Conservation (phyloP, 2,329 filamentous ascomycete species). For the Colletotrichum paranaense region DNA sequence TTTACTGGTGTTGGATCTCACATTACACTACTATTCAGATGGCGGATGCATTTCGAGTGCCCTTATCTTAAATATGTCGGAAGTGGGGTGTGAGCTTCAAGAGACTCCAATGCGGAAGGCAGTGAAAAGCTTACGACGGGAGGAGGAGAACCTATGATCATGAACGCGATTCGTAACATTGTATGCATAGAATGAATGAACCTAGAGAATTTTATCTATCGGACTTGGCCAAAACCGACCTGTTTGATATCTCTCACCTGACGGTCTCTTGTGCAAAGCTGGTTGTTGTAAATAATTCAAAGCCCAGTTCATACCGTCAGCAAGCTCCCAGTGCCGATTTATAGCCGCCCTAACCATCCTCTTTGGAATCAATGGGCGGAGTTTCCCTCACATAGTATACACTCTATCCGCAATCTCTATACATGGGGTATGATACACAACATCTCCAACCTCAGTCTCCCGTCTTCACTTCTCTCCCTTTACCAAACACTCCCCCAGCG, state of each 20-base stretch:
- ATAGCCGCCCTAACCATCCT: not conserved
- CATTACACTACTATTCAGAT: too few relatives aligned
- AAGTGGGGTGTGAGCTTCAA: not conserved
- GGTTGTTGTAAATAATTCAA: not conserved
- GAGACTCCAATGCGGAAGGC: not conserved
- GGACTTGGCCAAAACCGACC: not conserved
- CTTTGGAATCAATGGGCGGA: not conserved
- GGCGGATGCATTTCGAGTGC: too few relatives aligned
- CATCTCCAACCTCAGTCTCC: not conserved
- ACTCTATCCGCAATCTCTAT: constrained; percentile 21
- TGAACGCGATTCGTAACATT: not conserved
- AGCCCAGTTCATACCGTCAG: not conserved
- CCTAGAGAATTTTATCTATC: not conserved
- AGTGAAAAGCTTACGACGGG: not conserved
- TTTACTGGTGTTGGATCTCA: too few relatives aligned
- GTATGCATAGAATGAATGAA: not conserved
- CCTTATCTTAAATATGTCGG: too few relatives aligned
- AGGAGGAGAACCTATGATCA: not conserved
- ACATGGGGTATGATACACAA: constrained; percentile 4
- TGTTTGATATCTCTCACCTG: not conserved
- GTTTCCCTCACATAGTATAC: constrained; percentile 7
- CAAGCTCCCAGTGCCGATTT: not conserved
- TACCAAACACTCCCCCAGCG: constrained; percentile 50
- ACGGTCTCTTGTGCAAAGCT: not conserved
- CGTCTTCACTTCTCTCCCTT: constrained; percentile 12